Base-by-base conservation (phyloP, 225 moss, liverwort and hornwort genomes). In the Bryum argenteum region DNA sequence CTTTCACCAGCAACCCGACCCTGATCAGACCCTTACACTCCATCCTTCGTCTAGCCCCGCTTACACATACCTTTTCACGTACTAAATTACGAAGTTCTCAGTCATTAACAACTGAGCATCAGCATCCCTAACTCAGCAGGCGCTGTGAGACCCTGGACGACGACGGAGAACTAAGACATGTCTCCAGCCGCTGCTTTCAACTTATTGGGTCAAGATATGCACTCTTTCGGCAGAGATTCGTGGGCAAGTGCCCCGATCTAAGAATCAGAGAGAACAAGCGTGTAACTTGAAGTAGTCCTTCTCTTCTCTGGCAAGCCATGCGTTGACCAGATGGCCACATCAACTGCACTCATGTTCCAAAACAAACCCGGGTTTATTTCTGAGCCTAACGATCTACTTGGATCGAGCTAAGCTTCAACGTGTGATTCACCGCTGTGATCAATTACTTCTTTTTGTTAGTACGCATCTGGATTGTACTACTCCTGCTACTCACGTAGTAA, bases 171-270 rank as follows among this genome's bases (percentile, higher is more conserved):
- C 16, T 16, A 47, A 74, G 23, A 10, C 22, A 23, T 58, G 56
- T 33, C 42, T 42, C 11, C 42, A 51, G 43, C 3, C 52, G 45
- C 37, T 78, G 39, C 42, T 51, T 51, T 58, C 28, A 24, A 24
- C 57, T 33, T 40, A 39, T 41, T 18, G 18, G 41, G 61, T 61
- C 61, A 19, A 60, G 37, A 28, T 18, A 19, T 54, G 8, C 42
- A 24, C 40, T 53, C 9, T 22, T 62, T 41, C 43, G 21, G 44
- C 56, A 7, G 28, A 55, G 6, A 18, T 64, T 64, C 19, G 43
- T 42, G 71, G 55, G 11, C 20, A 60, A 60, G 71, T 20, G 20
- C 48, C 15, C 16, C 37, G 38, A 48, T 60, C 71, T 60, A 14
- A 64, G 63, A 54, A 43, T 42, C 28, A 19, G 54, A 26, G 13